These are phyloP conservation scores for Fragilariopsis cylindrus DNA, from an alignment of 108 stramenopile species.

Conservation along the genomic window DNA sequence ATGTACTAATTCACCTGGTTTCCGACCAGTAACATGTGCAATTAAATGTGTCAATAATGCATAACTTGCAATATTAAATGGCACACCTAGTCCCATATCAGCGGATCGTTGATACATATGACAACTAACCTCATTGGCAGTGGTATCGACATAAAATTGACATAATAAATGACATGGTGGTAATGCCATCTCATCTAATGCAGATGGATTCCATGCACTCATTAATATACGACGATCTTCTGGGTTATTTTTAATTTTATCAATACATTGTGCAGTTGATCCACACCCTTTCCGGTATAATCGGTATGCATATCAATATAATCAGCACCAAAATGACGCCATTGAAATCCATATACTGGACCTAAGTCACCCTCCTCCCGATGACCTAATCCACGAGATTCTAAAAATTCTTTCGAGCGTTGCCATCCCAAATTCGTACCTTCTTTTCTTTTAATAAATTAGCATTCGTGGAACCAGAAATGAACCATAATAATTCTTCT, in stretches of 20 bases:
- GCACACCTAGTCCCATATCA: slow-evolving; percentile 99
- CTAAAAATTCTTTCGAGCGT: slow-evolving; percentile 98
- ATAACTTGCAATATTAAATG: slow-evolving; percentile 99
- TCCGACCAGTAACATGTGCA: slow-evolving; percentile 90
- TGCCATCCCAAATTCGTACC: slow-evolving; percentile 99
- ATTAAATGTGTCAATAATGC: slow-evolving; percentile 93
- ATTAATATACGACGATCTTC: slow-evolving; percentile 96
- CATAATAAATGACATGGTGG: slow-evolving; percentile 99
- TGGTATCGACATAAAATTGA: slow-evolving; percentile 97
- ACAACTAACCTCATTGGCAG: slow-evolving; percentile 94
- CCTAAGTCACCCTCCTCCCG: slow-evolving; percentile 99
- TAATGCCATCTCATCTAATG: slow-evolving; percentile 93
- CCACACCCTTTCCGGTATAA: slow-evolving; percentile 98
- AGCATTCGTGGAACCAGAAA: slow-evolving; percentile 95
- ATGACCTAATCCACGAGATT: slow-evolving; percentile 87
- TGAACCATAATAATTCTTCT: slow-evolving; percentile 99
- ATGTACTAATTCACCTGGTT: slow-evolving; percentile 98
- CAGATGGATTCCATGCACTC: slow-evolving; percentile 98
- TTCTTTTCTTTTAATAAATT: slow-evolving; percentile 92
- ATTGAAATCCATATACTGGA: slow-evolving; percentile 99
- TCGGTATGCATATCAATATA: slow-evolving; percentile 97
- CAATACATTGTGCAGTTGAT: slow-evolving; percentile 96
- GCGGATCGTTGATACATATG: slow-evolving; percentile 99
- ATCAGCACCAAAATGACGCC: slow-evolving; percentile 99
- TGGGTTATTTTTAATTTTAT: slow-evolving; percentile 95